phyloP scores from a whole-genome alignment of 768 basidiomycete genomes.

The Pisolithus microcarpus region DNA sequence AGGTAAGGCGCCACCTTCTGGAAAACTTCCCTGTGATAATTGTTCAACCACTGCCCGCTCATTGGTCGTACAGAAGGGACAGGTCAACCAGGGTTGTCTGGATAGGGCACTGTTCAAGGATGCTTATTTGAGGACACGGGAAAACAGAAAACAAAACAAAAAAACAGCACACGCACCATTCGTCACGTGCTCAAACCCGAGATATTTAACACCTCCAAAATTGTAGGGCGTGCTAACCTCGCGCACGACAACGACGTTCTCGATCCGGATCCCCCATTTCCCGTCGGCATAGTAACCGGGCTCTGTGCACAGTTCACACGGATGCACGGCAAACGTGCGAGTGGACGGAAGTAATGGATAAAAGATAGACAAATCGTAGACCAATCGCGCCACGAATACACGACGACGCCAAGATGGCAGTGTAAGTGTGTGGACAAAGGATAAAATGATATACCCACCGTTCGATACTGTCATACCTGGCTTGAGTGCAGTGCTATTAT shows the following conservation, averaged over 20 bases:
- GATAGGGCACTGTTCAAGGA: constrained; percentile 57
- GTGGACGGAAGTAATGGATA: neutral
- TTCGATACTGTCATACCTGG: constrained; percentile 89
- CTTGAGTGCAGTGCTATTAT: constrained; percentile 67
- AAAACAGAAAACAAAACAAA: neutral
- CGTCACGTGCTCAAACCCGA: constrained; percentile 81
- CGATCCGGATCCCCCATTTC: constrained; percentile 86
- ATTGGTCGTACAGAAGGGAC: constrained; percentile 48
- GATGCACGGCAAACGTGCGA: neutral
- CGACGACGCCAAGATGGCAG: no score
- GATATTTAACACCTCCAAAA: constrained; percentile 72
- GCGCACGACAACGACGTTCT: constrained; percentile 78
- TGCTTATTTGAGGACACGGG: neutral
- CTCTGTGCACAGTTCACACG: constrained; percentile 35
- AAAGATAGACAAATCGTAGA: neutral
- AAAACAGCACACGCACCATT: constrained; percentile 50
- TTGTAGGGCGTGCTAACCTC: constrained; percentile 64
- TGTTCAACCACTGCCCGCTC: constrained; percentile 81
- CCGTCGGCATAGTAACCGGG: constrained; percentile 93
- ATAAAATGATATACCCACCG: constrained; percentile 29
- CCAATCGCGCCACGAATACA: neutral
- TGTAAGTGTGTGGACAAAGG: neutral
- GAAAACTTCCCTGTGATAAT: constrained; percentile 71
- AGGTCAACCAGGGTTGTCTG: constrained; percentile 75
- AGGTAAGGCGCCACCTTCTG: constrained; percentile 71